Evolutionary conservation across 179 eudicot species (phyloP), one percentile per base, ranked within the genome.

Genomic region (Beta macrorhiza): DNA sequence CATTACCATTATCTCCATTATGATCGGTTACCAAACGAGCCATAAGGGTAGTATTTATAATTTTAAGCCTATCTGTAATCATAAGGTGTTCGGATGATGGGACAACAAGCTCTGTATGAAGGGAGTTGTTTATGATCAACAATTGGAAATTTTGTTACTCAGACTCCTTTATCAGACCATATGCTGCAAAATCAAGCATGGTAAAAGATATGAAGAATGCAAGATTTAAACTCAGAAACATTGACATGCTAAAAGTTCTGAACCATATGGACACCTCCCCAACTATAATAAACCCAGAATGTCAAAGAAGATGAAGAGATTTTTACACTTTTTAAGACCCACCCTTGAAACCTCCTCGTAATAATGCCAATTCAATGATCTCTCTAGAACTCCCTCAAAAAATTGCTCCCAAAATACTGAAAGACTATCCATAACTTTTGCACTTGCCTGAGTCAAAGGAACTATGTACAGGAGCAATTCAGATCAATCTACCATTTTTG

Each of bases 391-490:
- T 1, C 58, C 16, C 55, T 57, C 37, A 42, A 52, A 83, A 82
- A 82, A 82, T 62, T 63, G 81, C 85, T 75, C 83, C 84, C 25
- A 72, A 79, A 82, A 75, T 72, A 49, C 79, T 3, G 72, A 72
- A 74, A 82, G 84, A 73, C 83, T 82, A 78, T 22, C 63, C 80
- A 82, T 81, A 82, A 84, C 58, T 84, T 70, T 53, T 59, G 32
- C 82, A 74, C 76, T 84, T 77, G 64, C 72, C 79, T 77, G 78
- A 57, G 81, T 65, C 70, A 65, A 80, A 56, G 79, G 77, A 78
- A 25, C 79, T 78, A 79, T 85, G 74, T 79, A 84, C 84, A 73
- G 79, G 84, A 81, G 82, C 73, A 70, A 79, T 59, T 75, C 42
- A 56, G 72, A 71, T 45, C 62, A 55, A 58, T 67, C 67, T 61